Evolutionary conservation across 345 rosid genomes (phyloP).

Genomic region (Psidium guajava): DNA sequence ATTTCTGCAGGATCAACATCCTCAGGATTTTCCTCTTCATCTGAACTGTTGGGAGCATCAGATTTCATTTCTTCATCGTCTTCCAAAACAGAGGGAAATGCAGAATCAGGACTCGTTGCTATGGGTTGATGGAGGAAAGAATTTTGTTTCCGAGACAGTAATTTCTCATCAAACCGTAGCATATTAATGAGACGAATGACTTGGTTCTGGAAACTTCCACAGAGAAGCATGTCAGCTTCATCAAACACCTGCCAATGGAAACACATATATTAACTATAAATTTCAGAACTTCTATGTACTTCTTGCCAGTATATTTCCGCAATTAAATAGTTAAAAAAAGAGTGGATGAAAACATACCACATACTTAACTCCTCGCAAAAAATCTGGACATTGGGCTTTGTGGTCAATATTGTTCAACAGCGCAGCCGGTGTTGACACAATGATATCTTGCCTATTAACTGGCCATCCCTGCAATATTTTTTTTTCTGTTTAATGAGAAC

Average conservation of each 20-base stretch:
- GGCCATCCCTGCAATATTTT: conserved; percentile 82
- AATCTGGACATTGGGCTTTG: conserved; percentile 30
- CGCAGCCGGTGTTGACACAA: conserved; percentile 90
- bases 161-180: conserved; percentile 80
- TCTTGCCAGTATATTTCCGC: background rate
- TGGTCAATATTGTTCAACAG: conserved; percentile 63
- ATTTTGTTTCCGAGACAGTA: conserved; percentile 34
- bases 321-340: background rate
- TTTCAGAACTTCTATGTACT: background rate
- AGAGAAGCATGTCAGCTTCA: conserved; percentile 98
- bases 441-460: conserved; percentile 47
- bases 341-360: conserved; percentile 41
- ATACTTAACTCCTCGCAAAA: conserved; percentile 57
- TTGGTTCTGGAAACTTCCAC: conserved; percentile 86
- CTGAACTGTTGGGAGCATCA: conserved; percentile 18
- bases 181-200: conserved; percentile 69
- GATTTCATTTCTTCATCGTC: conserved; percentile 12
- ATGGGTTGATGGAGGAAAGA: conserved; percentile 14
- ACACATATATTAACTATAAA: background rate
- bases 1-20: conserved; percentile 19
- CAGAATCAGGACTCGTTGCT: conserved; percentile 17
- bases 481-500: conserved; percentile 3
- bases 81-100: conserved; percentile 12
- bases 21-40: conserved; percentile 27
- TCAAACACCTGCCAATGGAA: conserved; percentile 65